phyloP scores from a whole-genome alignment of 1,139 yeast species.

The Nakaseomyces uthaithaninus region DNA sequence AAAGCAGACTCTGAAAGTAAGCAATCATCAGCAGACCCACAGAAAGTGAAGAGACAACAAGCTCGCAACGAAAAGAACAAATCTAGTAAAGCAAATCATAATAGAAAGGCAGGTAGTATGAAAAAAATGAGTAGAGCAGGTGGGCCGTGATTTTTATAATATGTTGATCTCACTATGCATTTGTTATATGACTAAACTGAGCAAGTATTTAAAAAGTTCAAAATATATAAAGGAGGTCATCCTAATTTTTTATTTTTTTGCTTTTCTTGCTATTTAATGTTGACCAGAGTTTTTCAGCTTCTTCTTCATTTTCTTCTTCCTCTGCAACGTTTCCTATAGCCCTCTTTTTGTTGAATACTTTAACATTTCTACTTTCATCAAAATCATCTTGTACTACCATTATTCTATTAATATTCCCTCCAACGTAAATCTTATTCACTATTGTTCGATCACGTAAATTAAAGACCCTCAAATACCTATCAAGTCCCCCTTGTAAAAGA shows the following conservation, averaged over 20 bases:
- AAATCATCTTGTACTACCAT: conserved; percentile 37
- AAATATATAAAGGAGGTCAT: too few species aligned
- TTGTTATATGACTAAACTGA: not conserved
- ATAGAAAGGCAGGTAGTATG: conserved; percentile 53
- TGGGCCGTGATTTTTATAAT: not conserved
- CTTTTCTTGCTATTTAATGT: conserved; percentile 9
- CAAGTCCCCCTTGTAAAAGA: conserved; percentile 70
- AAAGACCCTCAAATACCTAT: conserved; percentile 74
- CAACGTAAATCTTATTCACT: conserved; percentile 65
- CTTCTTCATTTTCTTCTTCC: conserved; percentile 10
- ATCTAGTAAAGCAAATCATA: conserved; percentile 53
- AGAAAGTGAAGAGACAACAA: conserved; percentile 31
- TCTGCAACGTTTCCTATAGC: conserved; percentile 16
- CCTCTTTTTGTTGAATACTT: conserved; percentile 11
- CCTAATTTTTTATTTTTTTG: conserved; percentile 2
- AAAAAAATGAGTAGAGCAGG: conserved; percentile 39
- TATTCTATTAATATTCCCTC: conserved; percentile 60
- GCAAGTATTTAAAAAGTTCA: conserved; percentile 3
- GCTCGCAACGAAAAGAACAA: conserved; percentile 50
- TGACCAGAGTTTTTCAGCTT: conserved; percentile 15
- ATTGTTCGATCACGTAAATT: conserved; percentile 50
- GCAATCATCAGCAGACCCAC: conserved; percentile 8
- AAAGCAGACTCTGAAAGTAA: conserved; percentile 7
- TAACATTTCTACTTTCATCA: conserved; percentile 19
- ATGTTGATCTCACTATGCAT: not conserved